Conservation (phyloP, 495 filamentous ascomycete species). For the Annulohypoxylon maeteangense region DNA sequence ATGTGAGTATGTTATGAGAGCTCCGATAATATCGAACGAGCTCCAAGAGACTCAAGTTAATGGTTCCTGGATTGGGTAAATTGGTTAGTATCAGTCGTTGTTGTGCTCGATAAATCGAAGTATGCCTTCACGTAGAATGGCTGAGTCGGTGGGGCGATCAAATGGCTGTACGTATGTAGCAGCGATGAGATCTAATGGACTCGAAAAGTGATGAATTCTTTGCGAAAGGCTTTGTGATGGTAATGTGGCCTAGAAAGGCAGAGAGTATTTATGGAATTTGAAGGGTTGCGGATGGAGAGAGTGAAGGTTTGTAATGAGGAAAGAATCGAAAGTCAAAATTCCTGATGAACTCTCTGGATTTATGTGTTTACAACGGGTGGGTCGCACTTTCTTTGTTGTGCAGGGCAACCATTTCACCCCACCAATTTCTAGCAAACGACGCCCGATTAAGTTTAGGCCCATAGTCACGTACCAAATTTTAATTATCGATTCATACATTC, state of each 20-base stretch:
- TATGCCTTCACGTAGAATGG: slow-evolving; percentile 50
- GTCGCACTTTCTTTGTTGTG: slow-evolving; percentile 30
- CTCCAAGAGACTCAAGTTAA: slow-evolving; percentile 74
- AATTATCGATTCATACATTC: not conserved
- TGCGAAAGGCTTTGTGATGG: slow-evolving; percentile 45
- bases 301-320: slow-evolving; percentile 46
- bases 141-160: slow-evolving; percentile 61
- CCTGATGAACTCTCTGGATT: slow-evolving; percentile 20
- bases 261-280: slow-evolving; percentile 21
- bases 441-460: slow-evolving; percentile 3
- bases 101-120: slow-evolving; percentile 63
- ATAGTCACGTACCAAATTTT: slow-evolving; percentile 13
- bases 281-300: slow-evolving; percentile 47
- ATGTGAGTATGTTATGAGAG: slow-evolving; percentile 44
- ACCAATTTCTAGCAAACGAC: slow-evolving; percentile 11
- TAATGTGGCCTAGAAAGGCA: slow-evolving; percentile 24
- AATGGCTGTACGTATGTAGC: slow-evolving; percentile 50
- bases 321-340: slow-evolving; percentile 38
- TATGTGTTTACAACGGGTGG: slow-evolving; percentile 45
- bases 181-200: slow-evolving; percentile 58
- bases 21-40: slow-evolving; percentile 59
- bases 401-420: slow-evolving; percentile 36
- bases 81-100: slow-evolving; percentile 62
- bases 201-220: slow-evolving; percentile 43
- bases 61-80: slow-evolving; percentile 65